A percentile compares a stretch with the other conserved stretches of the same genome.
phyloP scores from a whole-genome alignment of 352 stramenopile species.

The Phytophthora agathidicida region DNA sequence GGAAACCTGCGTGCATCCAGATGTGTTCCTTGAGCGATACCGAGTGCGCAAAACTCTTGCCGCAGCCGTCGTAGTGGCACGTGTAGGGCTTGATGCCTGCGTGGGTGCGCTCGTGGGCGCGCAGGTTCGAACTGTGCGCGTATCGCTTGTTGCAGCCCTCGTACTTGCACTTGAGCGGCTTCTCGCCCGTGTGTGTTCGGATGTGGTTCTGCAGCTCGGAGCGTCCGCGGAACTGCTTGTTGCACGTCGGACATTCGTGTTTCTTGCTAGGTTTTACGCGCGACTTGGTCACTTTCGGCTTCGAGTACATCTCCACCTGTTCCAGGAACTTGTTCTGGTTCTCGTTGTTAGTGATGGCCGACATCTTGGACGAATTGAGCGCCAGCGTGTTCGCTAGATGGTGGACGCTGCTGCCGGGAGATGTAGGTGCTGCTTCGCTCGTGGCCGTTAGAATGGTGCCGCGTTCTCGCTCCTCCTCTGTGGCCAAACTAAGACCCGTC shows the following conservation, averaged over 20 bases:
- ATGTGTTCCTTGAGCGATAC: constrained; percentile 93
- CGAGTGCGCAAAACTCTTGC: constrained; percentile 91
- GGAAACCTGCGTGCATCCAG: constrained; percentile 90
- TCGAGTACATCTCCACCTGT: constrained; percentile 90
- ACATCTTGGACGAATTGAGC: constrained; percentile 76
- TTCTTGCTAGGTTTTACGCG: constrained; percentile 88
- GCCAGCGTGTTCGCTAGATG: constrained; percentile 46
- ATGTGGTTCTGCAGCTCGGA: constrained; percentile 90
- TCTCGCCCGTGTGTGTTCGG: constrained; percentile 90
- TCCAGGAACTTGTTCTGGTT: constrained; percentile 89
- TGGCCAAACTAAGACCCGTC: constrained; percentile 36
- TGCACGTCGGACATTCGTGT: constrained; percentile 85
- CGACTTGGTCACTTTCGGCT: constrained; percentile 87
- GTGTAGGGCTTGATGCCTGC: constrained; percentile 91
- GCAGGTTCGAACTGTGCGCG: constrained; percentile 90
- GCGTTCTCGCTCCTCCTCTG: constrained; percentile 29
- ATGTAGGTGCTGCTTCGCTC: constrained; percentile 5
- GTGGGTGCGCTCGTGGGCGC: constrained; percentile 92
- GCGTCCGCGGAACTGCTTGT: constrained; percentile 84
- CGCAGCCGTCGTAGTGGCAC: constrained; percentile 90
- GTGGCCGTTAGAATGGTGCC: constrained; percentile 20
- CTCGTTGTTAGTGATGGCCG: constrained; percentile 69
- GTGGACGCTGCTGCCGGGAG: constrained; percentile 4
- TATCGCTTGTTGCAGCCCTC: constrained; percentile 89
- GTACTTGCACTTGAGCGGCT: constrained; percentile 89